A percentile compares a stretch with the other conserved stretches of the same genome.
These are phyloP conservation scores for Mucor plumbeus DNA, from an alignment of 371 early-diverging fungal species.

Conservation along the genomic window DNA sequence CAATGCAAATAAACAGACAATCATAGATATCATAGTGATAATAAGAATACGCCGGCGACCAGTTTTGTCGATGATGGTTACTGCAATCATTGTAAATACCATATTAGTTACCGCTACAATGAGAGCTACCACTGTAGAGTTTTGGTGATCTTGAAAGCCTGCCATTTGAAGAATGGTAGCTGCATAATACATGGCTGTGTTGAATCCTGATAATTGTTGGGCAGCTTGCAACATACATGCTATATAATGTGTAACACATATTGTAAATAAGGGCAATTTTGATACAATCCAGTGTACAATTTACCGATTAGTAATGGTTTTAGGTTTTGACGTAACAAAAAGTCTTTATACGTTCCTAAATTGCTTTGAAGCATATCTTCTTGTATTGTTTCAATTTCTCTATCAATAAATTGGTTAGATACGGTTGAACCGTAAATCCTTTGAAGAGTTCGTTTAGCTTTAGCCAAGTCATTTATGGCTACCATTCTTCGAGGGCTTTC, in stretches of 20 bases:
- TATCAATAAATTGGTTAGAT: constrained; percentile 46
- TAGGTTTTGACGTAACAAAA: constrained; percentile 45
- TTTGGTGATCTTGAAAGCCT: constrained; percentile 57
- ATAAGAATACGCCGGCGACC: constrained; percentile 64
- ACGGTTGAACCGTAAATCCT: constrained; percentile 52
- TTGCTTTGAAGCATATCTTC: constrained; percentile 47
- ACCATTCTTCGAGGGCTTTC: constrained; percentile 60
- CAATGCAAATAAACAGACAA: constrained; percentile 51
- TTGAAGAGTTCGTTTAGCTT: constrained; percentile 41
- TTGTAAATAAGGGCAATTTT: neutral
- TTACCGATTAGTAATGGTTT: constrained; percentile 57
- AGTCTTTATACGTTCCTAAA: constrained; percentile 45
- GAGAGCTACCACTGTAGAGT: constrained; percentile 59
- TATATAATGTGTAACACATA: neutral
- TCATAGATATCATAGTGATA: constrained; percentile 58
- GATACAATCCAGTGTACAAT: neutral
- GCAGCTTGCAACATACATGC: constrained; percentile 62
- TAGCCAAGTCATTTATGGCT: constrained; percentile 34
- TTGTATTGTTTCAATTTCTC: constrained; percentile 46
- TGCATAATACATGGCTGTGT: constrained; percentile 72
- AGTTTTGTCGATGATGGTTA: constrained; percentile 56
- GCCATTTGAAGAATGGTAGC: constrained; percentile 67
- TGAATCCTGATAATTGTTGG: constrained; percentile 69
- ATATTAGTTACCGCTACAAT: constrained; percentile 63
- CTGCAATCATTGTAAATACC: constrained; percentile 54